Percentiles rank a stretch among this genome's conserved stretches.
These are phyloP conservation scores for Ocimum tenuiflorum DNA, from an alignment of 257 asterid species.

Conservation along the genomic window DNA sequence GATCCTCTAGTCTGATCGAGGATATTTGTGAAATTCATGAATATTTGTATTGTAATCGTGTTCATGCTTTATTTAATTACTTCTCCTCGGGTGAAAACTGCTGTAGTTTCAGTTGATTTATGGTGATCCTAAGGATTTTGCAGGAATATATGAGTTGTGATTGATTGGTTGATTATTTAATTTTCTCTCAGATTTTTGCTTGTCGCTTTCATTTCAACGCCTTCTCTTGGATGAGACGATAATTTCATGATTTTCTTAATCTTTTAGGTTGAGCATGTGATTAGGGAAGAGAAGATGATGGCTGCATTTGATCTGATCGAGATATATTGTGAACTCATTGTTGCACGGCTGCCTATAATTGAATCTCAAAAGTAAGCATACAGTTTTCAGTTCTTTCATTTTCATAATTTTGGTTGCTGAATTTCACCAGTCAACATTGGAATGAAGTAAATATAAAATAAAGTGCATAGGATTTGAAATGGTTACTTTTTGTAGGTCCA, in stretches of 20 bases:
- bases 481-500: too few relatives aligned
- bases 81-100: not conserved
- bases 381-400: not conserved
- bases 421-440: too few relatives aligned
- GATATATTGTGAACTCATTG: conserved; percentile 71
- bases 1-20: conserved; percentile 1
- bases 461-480: too few relatives aligned
- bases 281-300: conserved; percentile 87
- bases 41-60: not conserved
- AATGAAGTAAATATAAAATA: too few relatives aligned
- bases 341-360: conserved; percentile 66
- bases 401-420: too few relatives aligned
- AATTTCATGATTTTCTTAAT: conserved; percentile 10
- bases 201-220: not conserved
- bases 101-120: not conserved
- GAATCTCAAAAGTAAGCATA: conserved; percentile 72
- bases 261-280: conserved; percentile 80
- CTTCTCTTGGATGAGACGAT: not conserved
- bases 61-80: not conserved
- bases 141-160: not conserved
- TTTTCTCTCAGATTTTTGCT: not conserved
- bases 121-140: not conserved
- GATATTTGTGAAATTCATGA: not conserved
- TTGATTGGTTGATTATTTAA: not conserved
- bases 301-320: conserved; percentile 74